A percentile compares a stretch with the other conserved stretches of the same genome.
Evolutionary conservation across 345 rosid species (phyloP).

Genomic region (Nephelium lappaceum): DNA sequence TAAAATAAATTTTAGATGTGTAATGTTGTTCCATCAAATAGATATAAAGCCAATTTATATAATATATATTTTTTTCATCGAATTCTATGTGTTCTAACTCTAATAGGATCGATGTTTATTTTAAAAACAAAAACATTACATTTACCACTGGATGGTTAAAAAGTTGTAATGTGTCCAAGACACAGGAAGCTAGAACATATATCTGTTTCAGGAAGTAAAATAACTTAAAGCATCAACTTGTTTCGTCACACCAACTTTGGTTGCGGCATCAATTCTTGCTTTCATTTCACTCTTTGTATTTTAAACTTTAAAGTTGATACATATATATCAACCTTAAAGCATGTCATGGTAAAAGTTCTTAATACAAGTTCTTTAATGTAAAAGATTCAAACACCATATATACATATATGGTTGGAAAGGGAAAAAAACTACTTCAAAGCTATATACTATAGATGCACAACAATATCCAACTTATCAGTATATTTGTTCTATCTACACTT

Average conservation of each 20-base stretch:
- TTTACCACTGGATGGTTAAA: too few relatives aligned
- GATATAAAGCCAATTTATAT: too few relatives aligned
- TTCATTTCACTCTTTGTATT: conserved; percentile 1
- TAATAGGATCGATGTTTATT: too few relatives aligned
- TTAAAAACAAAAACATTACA: too few relatives aligned
- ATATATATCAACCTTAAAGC: background rate
- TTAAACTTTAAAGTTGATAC: background rate
- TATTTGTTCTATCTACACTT: conserved; percentile 11
- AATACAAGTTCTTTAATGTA: background rate
- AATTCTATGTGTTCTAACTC: too few relatives aligned
- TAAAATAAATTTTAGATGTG: too few relatives aligned
- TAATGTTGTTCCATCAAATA: too few relatives aligned
- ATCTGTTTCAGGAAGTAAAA: background rate
- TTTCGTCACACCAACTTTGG: background rate
- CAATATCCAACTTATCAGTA: conserved; percentile 1
- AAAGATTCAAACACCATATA: background rate
- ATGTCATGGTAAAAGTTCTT: background rate
- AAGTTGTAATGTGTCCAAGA: too few relatives aligned
- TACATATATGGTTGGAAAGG: too few relatives aligned
- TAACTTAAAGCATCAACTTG: conserved; percentile 1
- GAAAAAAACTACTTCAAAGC: background rate
- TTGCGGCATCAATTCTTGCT: conserved; percentile 17
- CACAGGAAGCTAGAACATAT: background rate
- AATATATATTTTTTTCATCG: too few relatives aligned
- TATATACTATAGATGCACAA: background rate